Evolutionary conservation across 257 asterid genomes (phyloP).

Genomic region (Ligustrum vulgare): DNA sequence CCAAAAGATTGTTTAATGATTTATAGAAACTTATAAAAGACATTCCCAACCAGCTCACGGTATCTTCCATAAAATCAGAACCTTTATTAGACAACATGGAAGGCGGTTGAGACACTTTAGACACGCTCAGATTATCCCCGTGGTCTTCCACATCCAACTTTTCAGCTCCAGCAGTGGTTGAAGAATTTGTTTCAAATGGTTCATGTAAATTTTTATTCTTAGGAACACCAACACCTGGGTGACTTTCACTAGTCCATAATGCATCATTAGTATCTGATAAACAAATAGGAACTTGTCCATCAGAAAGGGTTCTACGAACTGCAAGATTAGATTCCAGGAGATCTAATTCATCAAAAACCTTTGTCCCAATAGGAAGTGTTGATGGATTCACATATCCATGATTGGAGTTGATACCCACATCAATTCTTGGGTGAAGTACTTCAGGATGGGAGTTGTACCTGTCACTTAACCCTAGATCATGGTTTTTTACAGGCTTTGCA

Average conservation of each 20-base stretch:
- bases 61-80: constrained; percentile 55
- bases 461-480: constrained; percentile 28
- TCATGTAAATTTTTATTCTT: constrained; percentile 42
- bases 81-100: constrained; percentile 43
- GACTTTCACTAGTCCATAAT: constrained; percentile 86
- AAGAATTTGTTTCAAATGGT: constrained; percentile 37
- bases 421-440: constrained; percentile 33
- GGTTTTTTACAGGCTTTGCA: constrained; percentile 36
- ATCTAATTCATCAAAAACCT: constrained; percentile 35
- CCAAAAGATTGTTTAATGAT: constrained; percentile 55
- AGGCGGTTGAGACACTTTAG: constrained; percentile 41
- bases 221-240: constrained; percentile 31
- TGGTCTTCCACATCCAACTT: constrained; percentile 50
- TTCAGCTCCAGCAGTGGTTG: constrained; percentile 42
- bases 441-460: constrained; percentile 27
- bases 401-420: constrained; percentile 25
- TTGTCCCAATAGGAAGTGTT: constrained; percentile 33
- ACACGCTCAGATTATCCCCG: constrained; percentile 37
- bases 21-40: constrained; percentile 71
- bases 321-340: constrained; percentile 40
- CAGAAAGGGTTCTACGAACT: constrained; percentile 57
- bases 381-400: constrained; percentile 28
- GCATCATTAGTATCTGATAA: constrained; percentile 86
- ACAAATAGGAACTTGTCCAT: constrained; percentile 62
- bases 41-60: constrained; percentile 65